Percentiles rank a stretch among this genome's conserved stretches.
phyloP scores from a whole-genome alignment of 2,329 filamentous ascomycete species.

The Xylariaceae sp. region DNA sequence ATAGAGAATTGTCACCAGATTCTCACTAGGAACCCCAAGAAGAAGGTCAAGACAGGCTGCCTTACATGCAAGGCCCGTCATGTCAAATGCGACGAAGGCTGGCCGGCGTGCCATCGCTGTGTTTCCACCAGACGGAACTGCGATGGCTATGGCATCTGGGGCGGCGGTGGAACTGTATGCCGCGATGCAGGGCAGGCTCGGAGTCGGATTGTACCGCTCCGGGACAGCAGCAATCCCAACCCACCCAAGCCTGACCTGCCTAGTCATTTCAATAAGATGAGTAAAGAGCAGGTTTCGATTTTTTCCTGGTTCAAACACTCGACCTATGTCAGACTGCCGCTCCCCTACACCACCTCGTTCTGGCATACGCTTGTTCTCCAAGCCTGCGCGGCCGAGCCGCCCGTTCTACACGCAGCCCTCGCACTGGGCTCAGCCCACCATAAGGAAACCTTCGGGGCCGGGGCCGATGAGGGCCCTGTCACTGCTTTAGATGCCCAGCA shows the following conservation, averaged over 20 bases:
- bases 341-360: conserved; percentile 33
- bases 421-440: conserved; percentile 35
- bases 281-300: conserved; percentile 28
- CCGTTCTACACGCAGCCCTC: conserved; percentile 36
- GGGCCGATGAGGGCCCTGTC: neutral
- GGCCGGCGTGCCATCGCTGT: conserved; percentile 25
- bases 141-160: conserved; percentile 30
- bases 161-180: conserved; percentile 18
- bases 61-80: conserved; percentile 28
- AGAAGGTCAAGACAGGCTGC: conserved; percentile 25
- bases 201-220: neutral
- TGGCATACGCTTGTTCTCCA: conserved; percentile 35
- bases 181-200: conserved; percentile 17
- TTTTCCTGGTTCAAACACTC: conserved; percentile 41
- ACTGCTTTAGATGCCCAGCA: conserved; percentile 19
- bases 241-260: conserved; percentile 4
- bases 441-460: conserved; percentile 13
- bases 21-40: neutral
- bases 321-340: conserved; percentile 33
- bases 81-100: conserved; percentile 30
- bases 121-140: conserved; percentile 27
- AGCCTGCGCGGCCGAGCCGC: conserved; percentile 32
- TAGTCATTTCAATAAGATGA: conserved; percentile 10
- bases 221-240: neutral
- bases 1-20: neutral